Percentiles rank a stretch among this genome's conserved stretches.
Conservation (phyloP, 2,329 filamentous ascomycete genomes). For the Sporothrix phasma region DNA sequence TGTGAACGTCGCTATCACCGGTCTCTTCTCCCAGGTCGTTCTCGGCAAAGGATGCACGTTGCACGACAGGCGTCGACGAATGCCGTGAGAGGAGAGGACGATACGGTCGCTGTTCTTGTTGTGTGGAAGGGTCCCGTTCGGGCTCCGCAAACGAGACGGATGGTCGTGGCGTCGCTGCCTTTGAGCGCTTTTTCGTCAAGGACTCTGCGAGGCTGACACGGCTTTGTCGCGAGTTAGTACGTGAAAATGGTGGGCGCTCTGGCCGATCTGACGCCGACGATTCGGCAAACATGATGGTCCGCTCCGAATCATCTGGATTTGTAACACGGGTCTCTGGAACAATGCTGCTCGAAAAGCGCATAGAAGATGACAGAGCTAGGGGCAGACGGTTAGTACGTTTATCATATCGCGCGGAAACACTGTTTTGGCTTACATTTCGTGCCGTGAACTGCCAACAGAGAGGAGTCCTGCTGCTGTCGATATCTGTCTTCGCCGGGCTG, state of each 20-base stretch:
- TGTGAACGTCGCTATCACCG: constrained; percentile 26
- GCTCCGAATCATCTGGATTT: constrained; percentile 53
- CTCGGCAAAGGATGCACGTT: neutral
- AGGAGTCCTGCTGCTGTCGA: neutral
- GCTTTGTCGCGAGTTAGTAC: constrained; percentile 38
- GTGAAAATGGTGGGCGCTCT: constrained; percentile 32
- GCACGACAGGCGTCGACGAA: constrained; percentile 10
- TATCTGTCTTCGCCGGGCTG: neutral
- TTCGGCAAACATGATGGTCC: constrained; percentile 66
- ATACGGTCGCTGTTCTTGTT: constrained; percentile 24
- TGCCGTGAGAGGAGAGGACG: constrained; percentile 14
- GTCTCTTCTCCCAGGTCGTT: neutral
- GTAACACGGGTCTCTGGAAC: constrained; percentile 61
- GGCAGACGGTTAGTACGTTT: neutral
- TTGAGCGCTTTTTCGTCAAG: constrained; percentile 25
- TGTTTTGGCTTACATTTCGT: neutral
- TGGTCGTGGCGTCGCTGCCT: constrained; percentile 1
- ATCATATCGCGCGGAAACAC: too few species aligned
- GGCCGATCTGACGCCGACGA: constrained; percentile 26
- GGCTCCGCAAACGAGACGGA: constrained; percentile 51
- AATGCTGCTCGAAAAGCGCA: constrained; percentile 62
- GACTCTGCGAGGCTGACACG: constrained; percentile 34
- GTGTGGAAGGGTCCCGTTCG: constrained; percentile 29
- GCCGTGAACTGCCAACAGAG: neutral
- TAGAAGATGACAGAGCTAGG: constrained; percentile 26